phyloP scores from a whole-genome alignment of 768 basidiomycete species.

The Clathrus columnatus region DNA sequence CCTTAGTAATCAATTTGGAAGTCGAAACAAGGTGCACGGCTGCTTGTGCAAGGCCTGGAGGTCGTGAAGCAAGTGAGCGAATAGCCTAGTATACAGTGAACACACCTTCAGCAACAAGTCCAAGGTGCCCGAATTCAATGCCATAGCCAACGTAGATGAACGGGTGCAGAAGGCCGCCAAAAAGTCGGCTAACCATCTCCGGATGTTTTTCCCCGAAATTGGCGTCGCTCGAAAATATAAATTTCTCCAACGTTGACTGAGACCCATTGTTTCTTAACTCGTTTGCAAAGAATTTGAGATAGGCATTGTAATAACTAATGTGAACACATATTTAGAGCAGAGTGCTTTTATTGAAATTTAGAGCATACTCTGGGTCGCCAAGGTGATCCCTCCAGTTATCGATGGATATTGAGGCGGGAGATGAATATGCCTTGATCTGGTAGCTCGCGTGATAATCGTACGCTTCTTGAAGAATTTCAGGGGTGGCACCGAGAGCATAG shows the following conservation, averaged over 20 bases:
- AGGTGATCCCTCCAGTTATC: conserved; percentile 48
- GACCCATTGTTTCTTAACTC: conserved; percentile 34
- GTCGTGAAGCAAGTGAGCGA: not conserved
- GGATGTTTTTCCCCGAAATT: conserved; percentile 35
- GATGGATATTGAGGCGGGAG: conserved; percentile 37
- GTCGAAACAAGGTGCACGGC: conserved; percentile 37
- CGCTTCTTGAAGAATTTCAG: conserved; percentile 32
- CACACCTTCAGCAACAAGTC: conserved; percentile 54
- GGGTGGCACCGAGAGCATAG: conserved; percentile 50
- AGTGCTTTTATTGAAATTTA: not conserved
- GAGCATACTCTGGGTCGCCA: conserved; percentile 42
- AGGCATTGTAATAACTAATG: conserved; percentile 50
- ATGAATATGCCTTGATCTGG: conserved; percentile 30
- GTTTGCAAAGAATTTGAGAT: conserved; percentile 46
- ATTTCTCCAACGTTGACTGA: conserved; percentile 46
- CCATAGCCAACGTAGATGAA: conserved; percentile 59
- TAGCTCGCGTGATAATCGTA: conserved; percentile 28
- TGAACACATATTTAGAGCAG: not conserved
- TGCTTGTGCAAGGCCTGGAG: conserved; percentile 46
- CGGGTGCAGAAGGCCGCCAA: conserved; percentile 41
- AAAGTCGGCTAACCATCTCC: conserved; percentile 14
- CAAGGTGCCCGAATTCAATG: conserved; percentile 51
- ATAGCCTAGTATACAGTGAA: not conserved
- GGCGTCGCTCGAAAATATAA: conserved; percentile 44
- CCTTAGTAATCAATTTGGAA: conserved; percentile 24